These are phyloP conservation scores for Linum tenue DNA, from an alignment of 345 rosid genomes.

Conservation along the genomic window DNA sequence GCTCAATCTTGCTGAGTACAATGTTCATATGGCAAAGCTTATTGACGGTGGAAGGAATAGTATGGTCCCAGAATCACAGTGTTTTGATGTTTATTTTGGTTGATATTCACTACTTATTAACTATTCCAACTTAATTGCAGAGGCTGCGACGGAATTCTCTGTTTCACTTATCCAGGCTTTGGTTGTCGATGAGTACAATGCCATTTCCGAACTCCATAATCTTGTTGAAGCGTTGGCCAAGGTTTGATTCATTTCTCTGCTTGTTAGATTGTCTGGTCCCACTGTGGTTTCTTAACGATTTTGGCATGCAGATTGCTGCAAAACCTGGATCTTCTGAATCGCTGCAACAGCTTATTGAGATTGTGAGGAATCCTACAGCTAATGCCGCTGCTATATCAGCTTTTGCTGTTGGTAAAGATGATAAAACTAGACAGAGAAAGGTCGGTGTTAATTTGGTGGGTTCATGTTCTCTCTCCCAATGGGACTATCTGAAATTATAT, in stretches of 20 bases:
- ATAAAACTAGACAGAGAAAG: slow-evolving; percentile 62
- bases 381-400: slow-evolving; percentile 33
- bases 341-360: slow-evolving; percentile 74
- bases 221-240: slow-evolving; percentile 87
- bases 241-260: slow-evolving; percentile 29
- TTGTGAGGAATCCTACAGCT: slow-evolving; percentile 57
- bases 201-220: slow-evolving; percentile 85
- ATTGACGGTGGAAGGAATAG: slow-evolving; percentile 95
- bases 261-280: neutral
- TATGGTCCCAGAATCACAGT: slow-evolving; percentile 26
- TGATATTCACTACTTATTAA: slow-evolving; percentile 1
- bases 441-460: slow-evolving; percentile 20
- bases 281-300: slow-evolving; percentile 13
- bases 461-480: neutral
- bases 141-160: slow-evolving; percentile 74
- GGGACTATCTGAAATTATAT: slow-evolving; percentile 5
- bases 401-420: slow-evolving; percentile 48
- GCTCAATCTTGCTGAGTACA: slow-evolving; percentile 90
- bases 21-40: slow-evolving; percentile 84
- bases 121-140: slow-evolving; percentile 36
- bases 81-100: neutral
- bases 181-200: slow-evolving; percentile 71
- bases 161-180: slow-evolving; percentile 76
- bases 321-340: slow-evolving; percentile 79
- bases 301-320: slow-evolving; percentile 52